phyloP scores from a whole-genome alignment of 176 grass and related monocot genomes.

The Triticum dicoccoides region DNA sequence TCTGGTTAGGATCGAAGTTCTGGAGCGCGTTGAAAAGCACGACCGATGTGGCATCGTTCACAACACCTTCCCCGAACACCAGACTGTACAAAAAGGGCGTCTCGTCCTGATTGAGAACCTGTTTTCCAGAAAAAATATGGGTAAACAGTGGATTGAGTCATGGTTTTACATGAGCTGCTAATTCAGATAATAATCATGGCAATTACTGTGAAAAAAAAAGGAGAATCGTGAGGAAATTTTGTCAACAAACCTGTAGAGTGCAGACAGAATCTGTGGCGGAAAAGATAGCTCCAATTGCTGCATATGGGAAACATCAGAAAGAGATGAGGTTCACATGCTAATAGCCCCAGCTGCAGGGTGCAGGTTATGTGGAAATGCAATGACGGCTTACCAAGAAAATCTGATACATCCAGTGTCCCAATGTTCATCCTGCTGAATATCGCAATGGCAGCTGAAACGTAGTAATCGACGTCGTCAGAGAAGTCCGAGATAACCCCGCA shows the following conservation, averaged over 20 bases:
- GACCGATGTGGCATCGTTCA: slow-evolving; percentile 93
- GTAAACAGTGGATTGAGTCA: not conserved
- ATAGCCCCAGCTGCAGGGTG: not conserved
- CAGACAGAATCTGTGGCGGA: slow-evolving; percentile 99
- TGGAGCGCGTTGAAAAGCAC: slow-evolving; percentile 98
- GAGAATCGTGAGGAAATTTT: not conserved
- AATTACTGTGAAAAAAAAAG: not conserved
- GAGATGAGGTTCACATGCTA: slow-evolving; percentile 22
- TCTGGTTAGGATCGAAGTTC: slow-evolving; percentile 72
- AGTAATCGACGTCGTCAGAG: slow-evolving; percentile 17
- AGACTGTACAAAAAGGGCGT: slow-evolving; percentile 90
- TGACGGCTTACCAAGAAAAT: slow-evolving; percentile 86
- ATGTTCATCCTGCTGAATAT: slow-evolving; percentile 91
- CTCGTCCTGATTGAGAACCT: slow-evolving; percentile 98
- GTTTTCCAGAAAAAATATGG: slow-evolving; percentile 22
- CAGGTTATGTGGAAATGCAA: slow-evolving; percentile 15
- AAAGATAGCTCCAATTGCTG: slow-evolving; percentile 99
- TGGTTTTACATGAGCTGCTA: not conserved
- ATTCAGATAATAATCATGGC: not conserved
- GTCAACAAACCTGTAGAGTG: slow-evolving; percentile 75
- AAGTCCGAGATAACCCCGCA: slow-evolving; percentile 17
- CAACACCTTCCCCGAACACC: slow-evolving; percentile 96
- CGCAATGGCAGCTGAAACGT: slow-evolving; percentile 62
- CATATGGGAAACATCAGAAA: slow-evolving; percentile 23
- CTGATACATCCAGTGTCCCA: slow-evolving; percentile 76